Conservation (phyloP, 495 filamentous ascomycete species). For the Penicillium odoratum region DNA sequence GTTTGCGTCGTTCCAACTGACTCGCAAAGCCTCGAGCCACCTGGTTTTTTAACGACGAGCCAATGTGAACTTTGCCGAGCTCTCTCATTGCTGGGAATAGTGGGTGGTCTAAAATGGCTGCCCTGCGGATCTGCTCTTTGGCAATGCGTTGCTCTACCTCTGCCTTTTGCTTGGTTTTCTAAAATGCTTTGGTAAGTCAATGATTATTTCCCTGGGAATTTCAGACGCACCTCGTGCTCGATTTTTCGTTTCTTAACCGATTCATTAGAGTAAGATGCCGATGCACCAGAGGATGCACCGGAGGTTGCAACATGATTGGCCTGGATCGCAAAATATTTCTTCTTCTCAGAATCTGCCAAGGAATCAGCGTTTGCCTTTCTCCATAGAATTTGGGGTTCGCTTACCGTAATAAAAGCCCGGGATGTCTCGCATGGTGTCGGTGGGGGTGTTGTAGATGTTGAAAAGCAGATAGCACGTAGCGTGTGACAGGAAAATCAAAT, state of each 20-base stretch:
- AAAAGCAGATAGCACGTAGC: background rate
- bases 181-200: background rate
- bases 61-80: conserved; percentile 14
- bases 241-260: conserved; percentile 44
- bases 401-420: conserved; percentile 51
- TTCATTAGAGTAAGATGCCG: conserved; percentile 43
- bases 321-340: conserved; percentile 59
- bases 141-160: conserved; percentile 28
- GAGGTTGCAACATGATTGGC: conserved; percentile 47
- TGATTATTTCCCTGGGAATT: background rate
- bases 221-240: conserved; percentile 34
- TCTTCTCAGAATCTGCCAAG: conserved; percentile 49
- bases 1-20: conserved; percentile 30
- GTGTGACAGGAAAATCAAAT: background rate
- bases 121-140: conserved; percentile 38
- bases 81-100: conserved; percentile 26
- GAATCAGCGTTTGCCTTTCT: background rate
- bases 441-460: no score
- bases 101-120: conserved; percentile 29
- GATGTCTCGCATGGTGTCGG: conserved; percentile 24
- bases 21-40: conserved; percentile 34
- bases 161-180: conserved; percentile 34
- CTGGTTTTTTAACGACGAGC: conserved; percentile 20
- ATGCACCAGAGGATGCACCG: conserved; percentile 17
- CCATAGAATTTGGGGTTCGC: conserved; percentile 4